Evolutionary conservation across 164 flowering plant species (phyloP).

Genomic region (Litsea cubeba): DNA sequence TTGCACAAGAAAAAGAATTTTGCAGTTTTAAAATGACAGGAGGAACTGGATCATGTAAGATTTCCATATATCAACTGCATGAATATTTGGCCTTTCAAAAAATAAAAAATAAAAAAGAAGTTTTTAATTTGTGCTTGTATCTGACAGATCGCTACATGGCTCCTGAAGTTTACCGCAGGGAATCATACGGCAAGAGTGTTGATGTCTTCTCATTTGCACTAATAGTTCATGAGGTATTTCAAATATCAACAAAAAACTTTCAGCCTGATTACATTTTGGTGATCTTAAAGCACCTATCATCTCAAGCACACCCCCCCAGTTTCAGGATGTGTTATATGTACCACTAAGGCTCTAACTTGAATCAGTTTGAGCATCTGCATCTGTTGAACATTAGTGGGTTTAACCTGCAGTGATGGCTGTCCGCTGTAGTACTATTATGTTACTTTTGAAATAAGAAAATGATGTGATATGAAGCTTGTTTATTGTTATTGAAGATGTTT

Average conservation of each 20-base stretch:
- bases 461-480: no score
- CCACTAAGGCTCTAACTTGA: background rate
- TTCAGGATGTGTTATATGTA: background rate
- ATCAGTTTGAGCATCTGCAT: background rate
- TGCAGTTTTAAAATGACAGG: constrained; percentile 59
- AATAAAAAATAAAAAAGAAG: background rate
- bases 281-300: background rate
- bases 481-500: constrained; percentile 38
- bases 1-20: constrained; percentile 47
- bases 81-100: background rate
- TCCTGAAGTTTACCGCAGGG: constrained; percentile 63
- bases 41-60: constrained; percentile 59
- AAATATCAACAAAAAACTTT: background rate
- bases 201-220: constrained; percentile 67
- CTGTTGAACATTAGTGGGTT: no score
- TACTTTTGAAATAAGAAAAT: no score
- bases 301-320: background rate
- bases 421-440: no score
- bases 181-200: constrained; percentile 60
- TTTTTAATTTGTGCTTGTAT: background rate
- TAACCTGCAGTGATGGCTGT: no score
- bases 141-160: constrained; percentile 62
- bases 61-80: background rate
- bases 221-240: constrained; percentile 45
- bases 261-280: background rate